Evolutionary conservation across 192 early-diverging fungal species (phyloP).

Genomic region (Coemansia sp.): DNA sequence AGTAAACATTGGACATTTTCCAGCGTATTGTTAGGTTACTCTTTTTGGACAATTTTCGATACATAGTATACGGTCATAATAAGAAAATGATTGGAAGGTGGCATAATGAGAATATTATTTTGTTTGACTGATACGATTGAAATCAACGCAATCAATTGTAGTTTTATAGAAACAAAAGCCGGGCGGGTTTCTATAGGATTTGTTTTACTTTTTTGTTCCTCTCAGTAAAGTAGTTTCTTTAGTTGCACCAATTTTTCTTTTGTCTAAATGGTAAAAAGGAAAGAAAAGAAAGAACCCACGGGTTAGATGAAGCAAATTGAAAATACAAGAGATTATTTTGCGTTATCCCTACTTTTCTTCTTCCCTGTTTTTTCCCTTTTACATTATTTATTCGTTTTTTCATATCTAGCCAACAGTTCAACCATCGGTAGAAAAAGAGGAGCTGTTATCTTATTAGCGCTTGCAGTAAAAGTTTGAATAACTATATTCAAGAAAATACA

Average conservation of each 20-base stretch:
- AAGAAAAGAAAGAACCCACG: not conserved
- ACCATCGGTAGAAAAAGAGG: not conserved
- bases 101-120: not conserved
- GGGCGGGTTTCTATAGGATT: not conserved
- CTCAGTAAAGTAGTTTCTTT: not conserved
- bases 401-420: not conserved
- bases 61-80: not conserved
- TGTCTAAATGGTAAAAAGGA: not conserved
- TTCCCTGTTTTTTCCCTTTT: slow-evolving; percentile 7
- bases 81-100: not conserved
- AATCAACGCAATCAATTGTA: not conserved
- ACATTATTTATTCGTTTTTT: not conserved
- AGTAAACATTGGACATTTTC: not conserved
- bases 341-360: slow-evolving; percentile 7
- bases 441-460: not conserved
- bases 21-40: not conserved
- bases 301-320: slow-evolving; percentile 3
- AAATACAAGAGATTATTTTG: not conserved
- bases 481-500: too few species aligned
- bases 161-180: not conserved
- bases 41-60: slow-evolving; percentile 1
- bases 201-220: not conserved
- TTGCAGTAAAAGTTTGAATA: not conserved
- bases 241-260: not conserved
- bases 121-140: slow-evolving; percentile 2